Percentiles rank a stretch among this genome's conserved stretches.
phyloP scores from a whole-genome alignment of 75 land plant genomes.

The Azolla pinnata region DNA sequence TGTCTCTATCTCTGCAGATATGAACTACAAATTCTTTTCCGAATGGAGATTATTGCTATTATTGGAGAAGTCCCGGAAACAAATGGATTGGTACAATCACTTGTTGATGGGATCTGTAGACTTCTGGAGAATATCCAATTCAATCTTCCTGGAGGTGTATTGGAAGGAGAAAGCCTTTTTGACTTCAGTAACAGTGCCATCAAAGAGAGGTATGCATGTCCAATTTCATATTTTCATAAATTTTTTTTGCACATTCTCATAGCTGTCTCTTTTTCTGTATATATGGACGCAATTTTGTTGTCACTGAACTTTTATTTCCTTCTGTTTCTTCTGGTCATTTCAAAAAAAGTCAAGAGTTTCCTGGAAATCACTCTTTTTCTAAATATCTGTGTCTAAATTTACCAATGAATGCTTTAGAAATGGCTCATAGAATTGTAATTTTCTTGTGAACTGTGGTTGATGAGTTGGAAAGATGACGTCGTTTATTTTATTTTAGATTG shows the following conservation, averaged over 20 bases:
- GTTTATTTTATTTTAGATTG: too few relatives aligned
- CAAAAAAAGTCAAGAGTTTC: too few relatives aligned
- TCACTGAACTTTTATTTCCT: too few relatives aligned
- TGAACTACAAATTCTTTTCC: slow-evolving; percentile 69
- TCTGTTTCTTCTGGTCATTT: background rate
- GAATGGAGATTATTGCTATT: slow-evolving; percentile 66
- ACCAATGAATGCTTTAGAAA: too few relatives aligned
- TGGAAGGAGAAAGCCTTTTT: slow-evolving; percentile 48
- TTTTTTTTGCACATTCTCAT: too few relatives aligned
- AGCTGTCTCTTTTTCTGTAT: background rate
- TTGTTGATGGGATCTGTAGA: slow-evolving; percentile 61
- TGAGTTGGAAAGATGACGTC: too few relatives aligned
- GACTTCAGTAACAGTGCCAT: slow-evolving; percentile 54
- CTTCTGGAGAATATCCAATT: slow-evolving; percentile 61
- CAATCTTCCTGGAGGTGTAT: slow-evolving; percentile 60
- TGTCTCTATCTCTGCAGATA: slow-evolving; percentile 27
- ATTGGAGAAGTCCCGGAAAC: slow-evolving; percentile 15
- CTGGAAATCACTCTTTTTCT: too few relatives aligned
- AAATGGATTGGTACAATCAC: slow-evolving; percentile 27
- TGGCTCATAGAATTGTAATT: too few relatives aligned
- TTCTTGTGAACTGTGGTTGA: too few relatives aligned
- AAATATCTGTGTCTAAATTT: too few relatives aligned
- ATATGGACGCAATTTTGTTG: too few relatives aligned
- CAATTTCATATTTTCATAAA: background rate
- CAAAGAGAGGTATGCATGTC: slow-evolving; percentile 39